Base-by-base conservation (phyloP, 306 rosid species). In the Ochetophila trinervis region DNA sequence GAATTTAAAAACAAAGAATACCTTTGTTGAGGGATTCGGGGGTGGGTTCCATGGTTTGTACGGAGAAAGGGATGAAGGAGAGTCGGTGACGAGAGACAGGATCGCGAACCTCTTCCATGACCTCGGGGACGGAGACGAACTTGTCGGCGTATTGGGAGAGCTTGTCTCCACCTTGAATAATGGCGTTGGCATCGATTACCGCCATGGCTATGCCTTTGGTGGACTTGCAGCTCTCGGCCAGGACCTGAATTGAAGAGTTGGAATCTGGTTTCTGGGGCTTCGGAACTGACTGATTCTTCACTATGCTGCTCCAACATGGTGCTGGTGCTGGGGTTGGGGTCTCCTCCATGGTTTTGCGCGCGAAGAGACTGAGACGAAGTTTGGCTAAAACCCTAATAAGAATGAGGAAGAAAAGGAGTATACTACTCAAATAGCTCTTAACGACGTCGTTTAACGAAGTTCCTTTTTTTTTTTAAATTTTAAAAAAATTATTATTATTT, bases 11-110 rank as follows among this genome's bases (percentile, higher is more conserved):
- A 63, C n/a, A 56, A 13, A 19, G 4, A 1, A 8, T 66, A 90
- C 97, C 97, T 84, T 85, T 91, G 60, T 67, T 76, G 60, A 88
- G 86, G 44, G 90, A 78, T 68, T 91, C 97, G 19, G 88, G 87
- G 35, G 91, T 47, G 42, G 97, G 96, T 21, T 88, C 96, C 87
- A 85, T 84, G 76, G 97, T 62, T 55, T 91, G 80, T 37, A 88
- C 82, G 12, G 84, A 13, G 74, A 88, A 86, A 6, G 96, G 97
- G 24, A 83, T 40, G 57, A 91, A 78, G 60, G 95, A 80, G 53
- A 91, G 96, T 51, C 88, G 85, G 76, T 88, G 97, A 75, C 95
- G 96, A 14, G 97, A 88, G 22, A 88, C 87, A 0, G 96, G 96
- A 74, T 91, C 97, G 16, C 97, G 96, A 49, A 91, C 73, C 78